phyloP scores from a whole-genome alignment of 2,329 filamentous ascomycete genomes.

The Colletotrichum eremochloae region DNA sequence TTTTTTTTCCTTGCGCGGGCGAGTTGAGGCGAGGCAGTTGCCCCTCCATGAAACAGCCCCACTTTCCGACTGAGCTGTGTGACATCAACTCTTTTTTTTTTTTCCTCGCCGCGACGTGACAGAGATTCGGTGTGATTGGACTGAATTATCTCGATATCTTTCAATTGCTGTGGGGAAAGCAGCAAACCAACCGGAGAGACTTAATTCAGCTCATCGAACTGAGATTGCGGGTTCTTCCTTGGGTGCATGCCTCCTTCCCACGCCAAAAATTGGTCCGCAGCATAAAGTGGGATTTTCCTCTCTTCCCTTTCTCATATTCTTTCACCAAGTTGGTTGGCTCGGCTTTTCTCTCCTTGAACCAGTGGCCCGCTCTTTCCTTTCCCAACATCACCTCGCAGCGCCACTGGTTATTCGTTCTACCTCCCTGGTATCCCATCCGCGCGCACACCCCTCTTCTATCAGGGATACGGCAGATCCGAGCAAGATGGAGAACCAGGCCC shows the following conservation, averaged over 20 bases:
- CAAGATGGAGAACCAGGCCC: constrained; percentile 31
- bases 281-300: constrained; percentile 3
- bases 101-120: not conserved
- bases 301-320: constrained; percentile 1
- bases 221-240: not conserved
- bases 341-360: constrained; percentile 4
- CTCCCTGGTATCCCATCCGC: not conserved
- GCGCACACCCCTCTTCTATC: not conserved
- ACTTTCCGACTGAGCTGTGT: constrained; percentile 30
- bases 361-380: constrained; percentile 26
- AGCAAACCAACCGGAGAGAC: not conserved
- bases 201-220: not conserved
- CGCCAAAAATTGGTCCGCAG: not conserved
- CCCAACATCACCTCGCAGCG: constrained; percentile 11
- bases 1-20: not conserved
- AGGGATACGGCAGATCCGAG: not conserved
- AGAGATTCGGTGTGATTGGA: not conserved
- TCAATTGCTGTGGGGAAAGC: not conserved
- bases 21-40: not conserved
- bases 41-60: constrained; percentile 33
- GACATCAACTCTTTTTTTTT: constrained; percentile 33
- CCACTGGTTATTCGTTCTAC: constrained; percentile 4
- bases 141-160: not conserved
- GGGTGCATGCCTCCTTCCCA: not conserved
- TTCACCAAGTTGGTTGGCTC: constrained; percentile 15